These are phyloP conservation scores for Arthrobotrys conoides DNA, from an alignment of 2,329 filamentous ascomycete species.

Conservation along the genomic window DNA sequence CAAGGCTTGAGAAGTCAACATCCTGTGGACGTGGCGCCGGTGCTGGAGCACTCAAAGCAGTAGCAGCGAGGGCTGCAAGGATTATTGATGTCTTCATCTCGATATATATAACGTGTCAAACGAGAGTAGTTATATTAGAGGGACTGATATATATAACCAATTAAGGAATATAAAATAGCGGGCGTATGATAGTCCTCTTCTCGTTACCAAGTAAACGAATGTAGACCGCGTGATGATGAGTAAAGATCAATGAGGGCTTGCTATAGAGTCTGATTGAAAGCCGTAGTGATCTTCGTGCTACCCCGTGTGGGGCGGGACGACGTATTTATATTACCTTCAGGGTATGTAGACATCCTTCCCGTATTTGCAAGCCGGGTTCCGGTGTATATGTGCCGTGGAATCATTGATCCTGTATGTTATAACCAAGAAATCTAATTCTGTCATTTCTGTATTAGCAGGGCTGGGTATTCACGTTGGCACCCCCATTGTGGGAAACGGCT, in stretches of 20 bases:
- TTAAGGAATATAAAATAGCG: slow-evolving; percentile 27
- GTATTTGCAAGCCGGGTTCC: background rate
- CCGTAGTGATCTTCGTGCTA: slow-evolving; percentile 27
- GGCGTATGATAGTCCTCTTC: background rate
- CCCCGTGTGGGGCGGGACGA: slow-evolving; percentile 1
- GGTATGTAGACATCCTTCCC: background rate
- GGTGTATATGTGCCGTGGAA: background rate
- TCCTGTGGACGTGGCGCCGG: slow-evolving; percentile 34
- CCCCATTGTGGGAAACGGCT: background rate
- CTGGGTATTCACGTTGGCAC: background rate
- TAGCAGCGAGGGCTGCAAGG: slow-evolving; percentile 34
- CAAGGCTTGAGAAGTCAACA: slow-evolving; percentile 36
- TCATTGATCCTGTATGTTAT: background rate
- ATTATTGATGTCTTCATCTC: slow-evolving; percentile 48
- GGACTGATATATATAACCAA: slow-evolving; percentile 24
- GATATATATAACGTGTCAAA: background rate
- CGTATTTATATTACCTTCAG: slow-evolving; percentile 31
- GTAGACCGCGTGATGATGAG: slow-evolving; percentile 1
- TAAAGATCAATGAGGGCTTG: background rate
- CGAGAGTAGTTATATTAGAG: background rate
- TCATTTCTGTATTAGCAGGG: background rate
- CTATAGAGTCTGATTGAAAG: slow-evolving; percentile 8
- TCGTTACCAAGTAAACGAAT: slow-evolving; percentile 35
- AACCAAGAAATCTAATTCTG: slow-evolving; percentile 4
- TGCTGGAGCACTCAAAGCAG: slow-evolving; percentile 38